Base-by-base conservation (phyloP, 2,329 filamentous ascomycete genomes). In the Penicillium sp. region DNA sequence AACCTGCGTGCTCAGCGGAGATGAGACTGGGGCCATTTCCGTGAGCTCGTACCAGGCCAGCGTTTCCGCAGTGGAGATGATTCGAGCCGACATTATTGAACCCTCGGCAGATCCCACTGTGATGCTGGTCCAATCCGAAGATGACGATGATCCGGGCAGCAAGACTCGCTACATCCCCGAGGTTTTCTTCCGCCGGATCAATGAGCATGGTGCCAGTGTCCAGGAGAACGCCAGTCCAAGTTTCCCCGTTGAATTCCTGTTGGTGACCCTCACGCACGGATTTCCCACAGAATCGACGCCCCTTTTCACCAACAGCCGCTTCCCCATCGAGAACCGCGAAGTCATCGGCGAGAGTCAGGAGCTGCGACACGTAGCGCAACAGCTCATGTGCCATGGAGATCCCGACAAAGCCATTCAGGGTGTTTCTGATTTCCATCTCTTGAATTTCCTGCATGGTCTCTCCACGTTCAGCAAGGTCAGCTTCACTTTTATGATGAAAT, bases 161-260 rank as follows among this genome's bases (percentile, higher is more conserved):
- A 82, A 82, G 46, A 84, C 85, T 20, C 81, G 90, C 59, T 98
- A 98, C 64, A 95, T 98, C 18, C 93, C 93, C 0, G 93, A 98
- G 63, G 91, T 98, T 4, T 98, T 97, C 71, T 98, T 94, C 73
- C 83, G 91, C 51, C 84, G 82, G 58, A 89, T 95, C 69, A 98
- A 98, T 69, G 91, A 98, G 67, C 95, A 98, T 64, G 90, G 90
- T 27, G 88, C 86, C 54, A 95, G 91, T 58, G 93, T 97, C 6
- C 93, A 96, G 66, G 89, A 97, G 69, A 97, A 95, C 60, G 93
- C 93, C 20, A 97, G 96, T 66, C 93, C 93, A 0, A 84, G 87
- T 37, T 98, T 98, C 67, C 93, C 93, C 0, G 90, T 96, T 40
- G 93, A 98, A 66, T 98, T 97, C 67, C 79, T 98, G 27, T 84